Evolutionary conservation across 1,139 yeast species (phyloP).

Genomic region (Saccharomyces hybrid): DNA sequence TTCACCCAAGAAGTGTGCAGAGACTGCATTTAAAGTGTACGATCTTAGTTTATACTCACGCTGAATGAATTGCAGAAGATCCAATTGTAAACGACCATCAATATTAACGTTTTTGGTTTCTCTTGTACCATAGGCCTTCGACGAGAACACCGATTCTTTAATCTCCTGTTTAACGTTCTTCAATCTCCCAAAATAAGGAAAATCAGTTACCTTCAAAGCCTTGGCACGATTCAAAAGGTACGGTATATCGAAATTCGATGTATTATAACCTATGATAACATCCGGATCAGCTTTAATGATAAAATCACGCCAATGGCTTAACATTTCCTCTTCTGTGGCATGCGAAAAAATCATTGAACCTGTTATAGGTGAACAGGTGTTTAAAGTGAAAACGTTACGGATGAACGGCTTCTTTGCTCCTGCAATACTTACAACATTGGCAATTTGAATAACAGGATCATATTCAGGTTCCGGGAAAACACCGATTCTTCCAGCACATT

Average conservation of each 20-base stretch:
- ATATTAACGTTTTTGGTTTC: constrained; percentile 87
- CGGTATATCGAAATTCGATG: constrained; percentile 91
- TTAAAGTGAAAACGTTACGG: constrained; percentile 87
- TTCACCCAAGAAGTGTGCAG: constrained; percentile 88
- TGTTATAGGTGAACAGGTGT: constrained; percentile 85
- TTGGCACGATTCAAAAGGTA: constrained; percentile 81
- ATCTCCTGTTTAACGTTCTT: constrained; percentile 61
- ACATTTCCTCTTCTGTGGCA: constrained; percentile 71
- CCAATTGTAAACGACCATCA: constrained; percentile 94
- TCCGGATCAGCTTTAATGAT: constrained; percentile 84
- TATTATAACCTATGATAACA: constrained; percentile 93
- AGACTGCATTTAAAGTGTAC: constrained; percentile 89
- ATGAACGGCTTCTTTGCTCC: constrained; percentile 78
- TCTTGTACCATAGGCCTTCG: constrained; percentile 94
- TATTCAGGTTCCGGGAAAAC: constrained; percentile 90
- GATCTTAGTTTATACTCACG: constrained; percentile 92
- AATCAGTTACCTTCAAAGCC: constrained; percentile 55
- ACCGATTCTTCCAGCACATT: constrained; percentile 97
- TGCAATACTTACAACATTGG: constrained; percentile 78
- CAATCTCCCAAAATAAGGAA: constrained; percentile 85
- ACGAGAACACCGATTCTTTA: constrained; percentile 76
- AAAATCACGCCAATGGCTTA: constrained; percentile 78
- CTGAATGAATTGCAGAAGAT: constrained; percentile 84
- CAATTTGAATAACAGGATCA: constrained; percentile 95
- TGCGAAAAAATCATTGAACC: constrained; percentile 85